Percentiles rank a stretch among this genome's conserved stretches.
These are phyloP conservation scores for Biscutella laevigata DNA, from an alignment of 441 rosid genomes.

Conservation along the genomic window DNA sequence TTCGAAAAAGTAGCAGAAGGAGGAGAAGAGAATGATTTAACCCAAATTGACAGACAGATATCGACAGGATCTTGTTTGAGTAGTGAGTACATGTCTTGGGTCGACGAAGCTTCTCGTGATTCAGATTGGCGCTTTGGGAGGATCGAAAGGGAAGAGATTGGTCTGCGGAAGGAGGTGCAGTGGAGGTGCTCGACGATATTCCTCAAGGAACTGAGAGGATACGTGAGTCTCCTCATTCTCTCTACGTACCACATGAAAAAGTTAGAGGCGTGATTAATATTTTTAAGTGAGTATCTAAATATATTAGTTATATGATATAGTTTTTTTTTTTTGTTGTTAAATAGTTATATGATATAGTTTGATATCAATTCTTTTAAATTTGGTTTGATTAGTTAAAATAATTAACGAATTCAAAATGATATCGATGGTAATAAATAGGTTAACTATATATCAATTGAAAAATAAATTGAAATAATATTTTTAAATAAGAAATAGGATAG, in stretches of 20 bases:
- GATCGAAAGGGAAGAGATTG: slow-evolving; percentile 34
- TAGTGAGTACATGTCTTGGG: slow-evolving; percentile 47
- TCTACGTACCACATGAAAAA: not conserved
- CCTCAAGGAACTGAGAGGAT: slow-evolving; percentile 14
- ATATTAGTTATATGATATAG: too few species aligned
- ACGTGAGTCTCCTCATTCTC: slow-evolving; percentile 20
- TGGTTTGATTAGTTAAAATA: too few species aligned
- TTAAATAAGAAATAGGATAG: too few species aligned
- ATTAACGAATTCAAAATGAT: too few species aligned
- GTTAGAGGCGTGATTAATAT: not conserved
- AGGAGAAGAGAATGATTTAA: slow-evolving; percentile 79
- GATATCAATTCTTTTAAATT: too few species aligned
- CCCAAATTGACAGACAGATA: slow-evolving; percentile 70
- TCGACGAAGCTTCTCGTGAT: slow-evolving; percentile 30
- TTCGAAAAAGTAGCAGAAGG: slow-evolving; percentile 43
- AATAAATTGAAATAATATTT: too few species aligned
- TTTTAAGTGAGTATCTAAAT: too few species aligned
- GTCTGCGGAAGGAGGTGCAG: slow-evolving; percentile 12
- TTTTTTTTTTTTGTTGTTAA: too few species aligned
- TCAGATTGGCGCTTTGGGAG: slow-evolving; percentile 3
- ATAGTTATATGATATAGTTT: too few species aligned
- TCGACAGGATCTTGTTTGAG: slow-evolving; percentile 79
- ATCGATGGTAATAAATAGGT: too few species aligned
- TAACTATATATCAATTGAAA: too few species aligned
- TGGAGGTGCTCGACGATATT: slow-evolving; percentile 27